phyloP scores from a whole-genome alignment of 169 alveolate genomes.

The Plasmodium billcollinsi region DNA sequence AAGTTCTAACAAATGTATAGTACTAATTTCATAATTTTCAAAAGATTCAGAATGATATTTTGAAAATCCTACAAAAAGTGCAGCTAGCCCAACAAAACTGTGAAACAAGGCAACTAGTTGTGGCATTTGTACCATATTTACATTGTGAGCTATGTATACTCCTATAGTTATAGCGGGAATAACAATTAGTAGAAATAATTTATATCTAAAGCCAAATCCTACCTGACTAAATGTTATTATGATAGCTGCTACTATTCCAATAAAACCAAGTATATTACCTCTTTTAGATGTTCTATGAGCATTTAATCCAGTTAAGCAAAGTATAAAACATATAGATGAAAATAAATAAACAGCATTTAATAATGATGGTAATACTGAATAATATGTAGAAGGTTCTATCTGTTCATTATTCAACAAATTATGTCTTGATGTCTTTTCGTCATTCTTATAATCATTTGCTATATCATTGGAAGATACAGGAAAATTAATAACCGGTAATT shows the following conservation, averaged over 20 bases:
- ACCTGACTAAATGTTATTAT: constrained; percentile 84
- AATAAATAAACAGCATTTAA: constrained; percentile 75
- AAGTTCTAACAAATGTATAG: constrained; percentile 82
- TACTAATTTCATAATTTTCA: constrained; percentile 47
- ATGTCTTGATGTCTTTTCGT: constrained; percentile 13
- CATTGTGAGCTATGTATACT: constrained; percentile 82
- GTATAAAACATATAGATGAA: constrained; percentile 80
- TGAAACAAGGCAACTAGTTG: constrained; percentile 96
- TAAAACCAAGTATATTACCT: constrained; percentile 90
- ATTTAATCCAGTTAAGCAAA: constrained; percentile 88
- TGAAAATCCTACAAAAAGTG: constrained; percentile 91
- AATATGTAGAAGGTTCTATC: constrained; percentile 16
- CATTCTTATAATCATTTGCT: constrained; percentile 7
- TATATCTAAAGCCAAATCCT: constrained; percentile 76
- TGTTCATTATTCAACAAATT: constrained; percentile 11
- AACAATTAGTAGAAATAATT: constrained; percentile 76
- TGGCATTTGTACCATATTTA: constrained; percentile 91
- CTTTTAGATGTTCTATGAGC: constrained; percentile 89
- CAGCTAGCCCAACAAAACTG: constrained; percentile 96
- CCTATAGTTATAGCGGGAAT: constrained; percentile 79
- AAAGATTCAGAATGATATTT: constrained; percentile 80
- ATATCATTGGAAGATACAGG: constrained; percentile 5
- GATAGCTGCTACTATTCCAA: constrained; percentile 89
- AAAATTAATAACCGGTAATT: constrained; percentile 43
- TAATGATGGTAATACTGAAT: constrained; percentile 71